phyloP scores from a whole-genome alignment of 441 rosid genomes.

The Adansonia gregorii region DNA sequence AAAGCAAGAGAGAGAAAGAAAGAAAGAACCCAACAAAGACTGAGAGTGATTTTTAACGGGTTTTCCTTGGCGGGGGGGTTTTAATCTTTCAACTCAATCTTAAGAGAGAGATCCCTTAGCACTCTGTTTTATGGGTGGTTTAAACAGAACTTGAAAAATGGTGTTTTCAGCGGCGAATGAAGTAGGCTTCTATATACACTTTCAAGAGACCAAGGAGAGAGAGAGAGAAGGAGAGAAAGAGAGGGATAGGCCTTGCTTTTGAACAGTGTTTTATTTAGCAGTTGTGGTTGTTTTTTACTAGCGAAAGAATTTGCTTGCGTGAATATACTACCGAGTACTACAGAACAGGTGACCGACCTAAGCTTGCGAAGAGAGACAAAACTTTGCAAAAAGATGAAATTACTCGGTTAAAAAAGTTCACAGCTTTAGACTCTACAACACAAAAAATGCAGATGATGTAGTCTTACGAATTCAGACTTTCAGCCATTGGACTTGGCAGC shows the following conservation, averaged over 20 bases:
- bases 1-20: not conserved
- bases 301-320: conserved; percentile 13
- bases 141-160: conserved; percentile 38
- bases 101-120: conserved; percentile 37
- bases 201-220: not conserved
- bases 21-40: not conserved
- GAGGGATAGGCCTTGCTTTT: not conserved
- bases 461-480: conserved; percentile 9
- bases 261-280: conserved; percentile 16
- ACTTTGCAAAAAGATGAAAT: not conserved
- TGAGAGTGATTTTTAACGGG: not conserved
- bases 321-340: not conserved
- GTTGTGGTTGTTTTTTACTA: conserved; percentile 26
- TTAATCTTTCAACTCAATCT: not conserved
- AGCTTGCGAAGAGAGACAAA: not conserved
- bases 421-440: not conserved
- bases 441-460: not conserved
- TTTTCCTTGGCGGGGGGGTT: conserved; percentile 24
- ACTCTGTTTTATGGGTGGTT: conserved; percentile 43
- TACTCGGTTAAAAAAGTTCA: not conserved
- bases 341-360: conserved; percentile 27
- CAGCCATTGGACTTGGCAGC: not conserved
- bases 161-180: conserved; percentile 32
- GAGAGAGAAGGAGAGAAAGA: conserved; percentile 12
- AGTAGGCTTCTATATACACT: conserved; percentile 27